Evolutionary conservation across 2,329 filamentous ascomycete species (phyloP), one percentile per base, ranked within the genome.

Genomic region (Geoglossum cookeanum): DNA sequence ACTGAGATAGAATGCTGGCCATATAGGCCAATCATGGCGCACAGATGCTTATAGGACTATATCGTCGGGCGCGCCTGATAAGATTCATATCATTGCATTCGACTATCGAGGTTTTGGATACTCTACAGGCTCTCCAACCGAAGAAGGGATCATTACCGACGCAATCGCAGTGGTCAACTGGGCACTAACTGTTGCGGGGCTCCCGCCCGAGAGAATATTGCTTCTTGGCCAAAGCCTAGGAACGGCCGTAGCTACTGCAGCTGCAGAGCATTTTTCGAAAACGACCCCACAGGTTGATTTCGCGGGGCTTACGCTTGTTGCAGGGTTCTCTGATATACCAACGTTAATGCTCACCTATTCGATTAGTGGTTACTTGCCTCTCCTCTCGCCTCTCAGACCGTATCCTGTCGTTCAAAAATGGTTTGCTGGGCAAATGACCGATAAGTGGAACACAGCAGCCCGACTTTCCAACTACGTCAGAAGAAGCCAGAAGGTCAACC

Each of bases 61-160:
- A 47, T 80, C 88, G 3, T 79, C 84, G 56, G 80, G 83, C 2
- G 85, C 84, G 1, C 78, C 77, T 0, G 81, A 75, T 0, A 74
- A 78, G 58, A 79, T 89, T 57, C 90, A 96, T 66, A 78, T 95
- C 49, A 74, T 96, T n/a, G 80, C 87, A 44, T 81, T 95, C 64
- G 89, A 95, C 72, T 96, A 96, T 69, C 84, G 90, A 17, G 90
- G 90, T 5, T 96, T 87, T 63, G 90, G 89, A 0, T 76, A 79
- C 44, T 92, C 86, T 7, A 87, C 83, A 0, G 88, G 91, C n/a
- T 72, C 70, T 3, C 91, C 91, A 0, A 84, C 82, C 0, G 91
- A 97, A 70, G 71, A 77, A 39, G 91, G 91, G 0, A 71, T 97
- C 6, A 86, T 94, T 57, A 79, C 78, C 3, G 91, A 97, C 66